Evolutionary conservation across 345 rosid species (phyloP), one percentile per base, ranked within the genome.

Genomic region (Aquilaria malaccensis): DNA sequence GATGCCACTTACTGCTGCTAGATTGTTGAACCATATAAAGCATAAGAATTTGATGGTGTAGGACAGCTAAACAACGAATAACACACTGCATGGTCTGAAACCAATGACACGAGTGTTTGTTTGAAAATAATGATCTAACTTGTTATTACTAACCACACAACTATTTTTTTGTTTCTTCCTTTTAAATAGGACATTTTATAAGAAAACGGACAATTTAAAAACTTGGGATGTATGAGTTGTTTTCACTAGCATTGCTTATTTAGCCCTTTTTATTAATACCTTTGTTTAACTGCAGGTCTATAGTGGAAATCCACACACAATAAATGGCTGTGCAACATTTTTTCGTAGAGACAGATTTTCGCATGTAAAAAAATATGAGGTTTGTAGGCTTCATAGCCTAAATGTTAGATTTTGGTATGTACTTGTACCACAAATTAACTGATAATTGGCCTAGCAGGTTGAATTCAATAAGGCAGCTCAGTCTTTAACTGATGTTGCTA

Each of bases 381-480:
- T 83, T 33, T 51, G 72, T 13, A 0, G 7, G 2, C 43, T 37
- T 37, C 5, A 5, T 37, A 37, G 7, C 43, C 5, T 37, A 37
- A 22, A 64, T 52, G 30, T 30, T 14, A 67, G 33, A 29, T n/a
- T 32, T 15, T 58, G 71, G 33, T 50, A 15, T 58, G 13, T 53
- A 13, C 45, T 13, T 64, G 70, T 41, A 47, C 55, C 52, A 13
- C 67, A 11, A 29, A 15, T 37, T 4, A 57, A 53, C 47, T 14
- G 6, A 31, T 33, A 13, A 50, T 6, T 33, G 22, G 15, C 67
- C 53, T 14, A 63, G 63, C 75, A 85, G 91, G 88, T 85, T 73
- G 92, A 86, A 54, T 81, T 86, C 67, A 86, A 86, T 59, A 83
- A 81, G 59, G 86, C 86, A 67, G 88, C 92, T 45, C 89, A 83